Evolutionary conservation across 495 filamentous ascomycete genomes (phyloP), one percentile per base, ranked within the genome.

Genomic region (Podospora sp.): DNA sequence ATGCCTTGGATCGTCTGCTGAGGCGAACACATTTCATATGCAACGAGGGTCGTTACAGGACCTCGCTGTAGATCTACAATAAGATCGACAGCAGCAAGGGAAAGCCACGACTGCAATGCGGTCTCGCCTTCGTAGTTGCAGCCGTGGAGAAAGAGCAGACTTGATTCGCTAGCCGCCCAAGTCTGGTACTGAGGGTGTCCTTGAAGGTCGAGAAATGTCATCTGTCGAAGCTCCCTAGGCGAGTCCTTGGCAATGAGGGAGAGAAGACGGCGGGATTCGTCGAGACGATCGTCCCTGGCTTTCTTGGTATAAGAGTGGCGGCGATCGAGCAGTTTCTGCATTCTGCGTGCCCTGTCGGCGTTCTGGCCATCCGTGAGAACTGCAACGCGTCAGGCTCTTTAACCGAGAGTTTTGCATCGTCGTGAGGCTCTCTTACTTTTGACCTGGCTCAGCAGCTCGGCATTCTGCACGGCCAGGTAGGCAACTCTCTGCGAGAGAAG

Each of bases 101-200:
- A 65, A 2, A 65, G 63, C 63, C 63, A 65, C 8, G 63, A 65
- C 63, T 65, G 63, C 33, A 33, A 27, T 50, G 46, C 40, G 1
- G 29, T 20, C 51, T 57, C 27, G 33, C 22, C 25, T 9, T 18
- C 33, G 26, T 58, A 20, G 21, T 65, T 65, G 52, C 52, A 46
- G 21, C 63, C 63, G 52, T 65, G 63, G n/a, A 65, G 20, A 3
- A 65, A 56, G 12, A 65, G 51, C 6, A 65, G n/a, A 6, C 26
- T 36, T 6, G 63, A 65, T 18, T 27, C 21, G 0, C 20, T 27
- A 11, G 26, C 20, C 18, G 29, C 8, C 63, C 63, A 65, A 18
- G 27, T 26, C 8, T 25, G 29, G 33, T 40, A 65, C n/a, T 57
- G 51, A 26, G 52, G 29, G 6, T 56, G 33, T 12, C 14, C 21